A percentile compares a stretch with the other conserved stretches of the same genome.
Evolutionary conservation across 257 asterid genomes (phyloP).

Genomic region (Solanum paucissectum): DNA sequence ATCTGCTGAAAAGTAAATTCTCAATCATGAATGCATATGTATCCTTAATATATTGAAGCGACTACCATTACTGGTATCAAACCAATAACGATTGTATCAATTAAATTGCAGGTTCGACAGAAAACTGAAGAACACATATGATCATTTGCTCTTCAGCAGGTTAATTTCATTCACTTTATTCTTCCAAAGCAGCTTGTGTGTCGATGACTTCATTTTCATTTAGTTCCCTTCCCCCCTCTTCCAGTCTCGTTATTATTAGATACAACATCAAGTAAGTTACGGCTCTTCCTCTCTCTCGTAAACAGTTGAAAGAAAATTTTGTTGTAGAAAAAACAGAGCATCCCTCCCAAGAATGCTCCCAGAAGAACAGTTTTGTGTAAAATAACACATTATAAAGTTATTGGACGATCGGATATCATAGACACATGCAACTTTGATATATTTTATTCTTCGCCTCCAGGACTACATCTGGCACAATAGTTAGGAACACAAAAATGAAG

Average conservation of each 20-base stretch:
- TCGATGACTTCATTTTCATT: not conserved
- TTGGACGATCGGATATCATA: not conserved
- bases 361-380: not conserved
- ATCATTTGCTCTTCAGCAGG: constrained; percentile 97
- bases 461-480: not conserved
- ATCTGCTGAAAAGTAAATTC: not conserved
- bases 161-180: constrained; percentile 2
- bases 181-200: not conserved
- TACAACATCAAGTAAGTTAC: not conserved
- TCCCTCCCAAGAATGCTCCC: not conserved
- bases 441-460: not conserved
- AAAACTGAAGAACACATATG: constrained; percentile 79
- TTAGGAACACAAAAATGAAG: not conserved
- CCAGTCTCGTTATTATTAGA: not conserved
- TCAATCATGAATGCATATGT: not conserved
- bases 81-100: not conserved
- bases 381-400: not conserved
- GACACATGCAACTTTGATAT: not conserved
- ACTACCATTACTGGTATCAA: not conserved
- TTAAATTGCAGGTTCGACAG: constrained; percentile 81
- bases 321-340: not conserved
- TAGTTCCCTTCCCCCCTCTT: not conserved
- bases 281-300: not conserved
- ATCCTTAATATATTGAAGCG: not conserved
- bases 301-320: not conserved